Evolutionary conservation across 257 asterid genomes (phyloP).

Genomic region (Sherardia arvensis): DNA sequence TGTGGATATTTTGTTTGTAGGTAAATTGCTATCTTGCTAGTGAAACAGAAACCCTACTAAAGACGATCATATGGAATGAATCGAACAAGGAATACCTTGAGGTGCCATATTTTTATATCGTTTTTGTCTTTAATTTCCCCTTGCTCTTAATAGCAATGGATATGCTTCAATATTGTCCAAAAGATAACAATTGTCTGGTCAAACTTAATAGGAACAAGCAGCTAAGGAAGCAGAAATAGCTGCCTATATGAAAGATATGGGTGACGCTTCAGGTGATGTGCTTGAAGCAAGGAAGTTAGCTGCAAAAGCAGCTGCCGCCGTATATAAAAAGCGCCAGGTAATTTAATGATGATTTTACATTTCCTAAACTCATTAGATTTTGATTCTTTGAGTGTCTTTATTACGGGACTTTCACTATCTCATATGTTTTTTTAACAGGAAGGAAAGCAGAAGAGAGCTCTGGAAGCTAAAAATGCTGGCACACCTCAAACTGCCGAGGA

Average conservation of each 20-base stretch:
- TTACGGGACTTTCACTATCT: slow-evolving; percentile 7
- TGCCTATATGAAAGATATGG: slow-evolving; percentile 40
- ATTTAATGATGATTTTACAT: not conserved
- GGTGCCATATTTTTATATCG: slow-evolving; percentile 31
- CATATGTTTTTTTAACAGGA: slow-evolving; percentile 30
- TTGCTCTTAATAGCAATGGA: not conserved
- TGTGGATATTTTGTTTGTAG: slow-evolving; percentile 21
- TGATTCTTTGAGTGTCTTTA: slow-evolving; percentile 9
- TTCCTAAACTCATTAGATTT: not conserved
- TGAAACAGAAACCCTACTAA: slow-evolving; percentile 56
- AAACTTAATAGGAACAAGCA: slow-evolving; percentile 62
- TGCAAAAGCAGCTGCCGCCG: slow-evolving; percentile 56
- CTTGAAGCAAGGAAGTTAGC: slow-evolving; percentile 39
- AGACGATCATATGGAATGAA: slow-evolving; percentile 74
- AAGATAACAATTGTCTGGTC: not conserved
- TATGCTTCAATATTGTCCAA: not conserved
- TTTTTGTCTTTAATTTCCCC: not conserved
- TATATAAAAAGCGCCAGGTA: slow-evolving; percentile 59
- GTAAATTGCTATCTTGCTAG: slow-evolving; percentile 55
- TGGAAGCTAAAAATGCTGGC: slow-evolving; percentile 41
- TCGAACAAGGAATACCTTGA: slow-evolving; percentile 76
- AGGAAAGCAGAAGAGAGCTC: slow-evolving; percentile 63
- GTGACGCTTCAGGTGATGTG: slow-evolving; percentile 49
- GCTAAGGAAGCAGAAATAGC: slow-evolving; percentile 62
- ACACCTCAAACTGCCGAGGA: slow-evolving; percentile 61